phyloP scores from a whole-genome alignment of 2,329 filamentous ascomycete genomes.

The Trichoderma oligosporum region DNA sequence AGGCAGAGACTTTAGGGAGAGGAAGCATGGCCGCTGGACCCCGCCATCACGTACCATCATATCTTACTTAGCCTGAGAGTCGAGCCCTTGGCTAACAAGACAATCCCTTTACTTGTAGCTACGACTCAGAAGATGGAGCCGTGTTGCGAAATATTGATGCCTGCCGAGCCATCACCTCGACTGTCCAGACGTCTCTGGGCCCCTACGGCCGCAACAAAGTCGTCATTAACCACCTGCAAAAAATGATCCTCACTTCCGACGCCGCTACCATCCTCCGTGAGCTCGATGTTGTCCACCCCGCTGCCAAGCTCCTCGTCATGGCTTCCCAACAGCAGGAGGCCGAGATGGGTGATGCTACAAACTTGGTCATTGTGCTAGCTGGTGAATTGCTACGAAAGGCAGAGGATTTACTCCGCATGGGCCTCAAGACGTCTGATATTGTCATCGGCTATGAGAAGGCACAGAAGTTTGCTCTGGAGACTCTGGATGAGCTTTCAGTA shows the following conservation, averaged over 20 bases:
- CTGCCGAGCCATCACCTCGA: slow-evolving; percentile 90
- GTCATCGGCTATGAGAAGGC: slow-evolving; percentile 94
- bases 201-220: slow-evolving; percentile 99
- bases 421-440: slow-evolving; percentile 97
- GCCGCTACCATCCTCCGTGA: slow-evolving; percentile 96
- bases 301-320: slow-evolving; percentile 97
- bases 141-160: slow-evolving; percentile 98
- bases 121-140: slow-evolving; percentile 98
- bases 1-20: not conserved
- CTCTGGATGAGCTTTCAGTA: slow-evolving; percentile 81
- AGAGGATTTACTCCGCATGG: slow-evolving; percentile 93
- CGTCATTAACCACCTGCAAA: slow-evolving; percentile 98
- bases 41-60: slow-evolving; percentile 20
- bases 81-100: slow-evolving; percentile 4
- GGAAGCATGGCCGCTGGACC: slow-evolving; percentile 24
- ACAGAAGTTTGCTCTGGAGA: slow-evolving; percentile 79
- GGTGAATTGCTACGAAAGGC: slow-evolving; percentile 96
- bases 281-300: slow-evolving; percentile 96
- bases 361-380: slow-evolving; percentile 91
- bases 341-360: slow-evolving; percentile 98
- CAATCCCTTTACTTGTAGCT: slow-evolving; percentile 59
- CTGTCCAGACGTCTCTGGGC: slow-evolving; percentile 93
- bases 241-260: slow-evolving; percentile 98
- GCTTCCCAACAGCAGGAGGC: slow-evolving; percentile 97
- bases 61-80: too few relatives aligned